Percentiles rank a stretch among this genome's conserved stretches.
phyloP scores from a whole-genome alignment of 306 rosid species.

The Herpetospermum pedunculosum region DNA sequence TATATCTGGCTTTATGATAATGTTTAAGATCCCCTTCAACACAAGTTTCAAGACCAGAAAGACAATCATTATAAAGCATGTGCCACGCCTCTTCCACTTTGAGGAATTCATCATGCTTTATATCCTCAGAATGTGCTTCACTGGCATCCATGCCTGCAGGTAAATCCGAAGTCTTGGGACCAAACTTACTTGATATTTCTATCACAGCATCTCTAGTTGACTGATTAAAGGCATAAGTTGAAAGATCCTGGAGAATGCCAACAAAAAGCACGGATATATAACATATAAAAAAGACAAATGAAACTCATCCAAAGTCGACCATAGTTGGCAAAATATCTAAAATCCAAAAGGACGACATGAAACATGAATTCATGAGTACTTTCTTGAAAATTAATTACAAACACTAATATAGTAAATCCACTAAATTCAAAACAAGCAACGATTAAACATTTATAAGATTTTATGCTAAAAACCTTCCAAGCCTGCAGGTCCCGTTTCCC shows the following conservation, averaged over 20 bases:
- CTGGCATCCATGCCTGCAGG: conserved; percentile 23
- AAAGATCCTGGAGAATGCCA: conserved; percentile 53
- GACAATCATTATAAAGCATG: conserved; percentile 78
- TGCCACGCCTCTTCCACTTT: conserved; percentile 59
- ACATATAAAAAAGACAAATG: neutral
- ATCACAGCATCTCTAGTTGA: conserved; percentile 43
- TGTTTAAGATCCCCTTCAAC: conserved; percentile 97
- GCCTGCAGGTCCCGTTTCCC: conserved; percentile 58
- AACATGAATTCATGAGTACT: neutral
- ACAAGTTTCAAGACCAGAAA: conserved; percentile 85
- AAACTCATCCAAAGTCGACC: neutral
- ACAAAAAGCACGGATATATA: neutral
- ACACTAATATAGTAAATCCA: neutral
- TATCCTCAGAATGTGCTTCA: conserved; percentile 30
- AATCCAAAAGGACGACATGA: neutral
- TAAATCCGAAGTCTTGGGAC: conserved; percentile 20
- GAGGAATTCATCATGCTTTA: conserved; percentile 36
- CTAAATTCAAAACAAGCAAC: neutral
- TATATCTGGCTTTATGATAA: conserved; percentile 96
- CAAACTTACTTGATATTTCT: conserved; percentile 35
- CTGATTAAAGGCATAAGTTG: conserved; percentile 53
- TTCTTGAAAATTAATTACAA: neutral
- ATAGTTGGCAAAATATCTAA: neutral
- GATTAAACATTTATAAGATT: neutral
- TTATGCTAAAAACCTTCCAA: conserved; percentile 47